Evolutionary conservation across 345 rosid genomes (phyloP), one percentile per base, ranked within the genome.

Genomic region (Populus simonii): DNA sequence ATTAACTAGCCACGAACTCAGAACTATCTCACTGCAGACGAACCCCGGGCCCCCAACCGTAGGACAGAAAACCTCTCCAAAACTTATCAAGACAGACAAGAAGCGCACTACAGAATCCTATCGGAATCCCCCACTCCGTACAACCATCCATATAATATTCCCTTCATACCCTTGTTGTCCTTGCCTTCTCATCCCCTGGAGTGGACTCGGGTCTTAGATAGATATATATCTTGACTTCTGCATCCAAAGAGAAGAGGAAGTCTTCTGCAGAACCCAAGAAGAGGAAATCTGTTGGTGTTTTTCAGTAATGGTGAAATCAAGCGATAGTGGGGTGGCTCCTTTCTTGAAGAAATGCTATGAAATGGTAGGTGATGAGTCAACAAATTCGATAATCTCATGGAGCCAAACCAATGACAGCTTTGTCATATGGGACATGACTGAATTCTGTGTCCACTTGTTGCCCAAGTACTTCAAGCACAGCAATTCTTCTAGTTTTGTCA

Each of bases 311-410:
- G 97, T 88, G 87, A 90, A 84, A 88, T 84, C 92, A 11, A 79
- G 80, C 68, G 92, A 83, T 7, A 80, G 69, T 69, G 89, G 85
- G 43, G 65, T 91, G 49, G 91, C 96, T 22, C 98, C 98, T 41
- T 94, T 94, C 76, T 75, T 94, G 63, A 90, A 82, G 78, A 94
- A 94, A 85, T 91, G 98, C 78, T 92, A 91, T 84, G 97, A 94
- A 49, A 92, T 94, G 94, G 94, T 92, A 1, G 98, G 91, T 72
- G 96, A 92, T 72, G 84, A 85, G 53, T 80, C 92, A 0, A 87
- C 97, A 0, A 82, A 90, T 80, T 68, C 92, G 2, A 80, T 92
- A 49, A 89, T 94, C 47, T 90, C 96, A 0, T 94, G 98, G 98
- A 78, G 87, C 76, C 75, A 47, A 27, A 80, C 23, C 73, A 70